These are phyloP conservation scores for Dactylorhiza incarnata DNA, from an alignment of 106 monocot species.

Conservation along the genomic window DNA sequence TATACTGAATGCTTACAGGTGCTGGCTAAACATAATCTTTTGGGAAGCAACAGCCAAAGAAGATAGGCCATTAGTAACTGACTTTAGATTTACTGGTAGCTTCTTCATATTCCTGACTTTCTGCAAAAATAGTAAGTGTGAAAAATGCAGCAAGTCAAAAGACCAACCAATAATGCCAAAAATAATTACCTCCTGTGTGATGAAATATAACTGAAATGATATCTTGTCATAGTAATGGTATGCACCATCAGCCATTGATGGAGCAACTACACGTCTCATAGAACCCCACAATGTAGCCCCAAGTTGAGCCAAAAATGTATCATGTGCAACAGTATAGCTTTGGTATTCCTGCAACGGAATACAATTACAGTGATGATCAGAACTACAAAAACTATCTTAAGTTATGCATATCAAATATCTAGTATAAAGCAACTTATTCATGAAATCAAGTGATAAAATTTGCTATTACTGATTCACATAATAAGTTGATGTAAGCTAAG, in stretches of 20 bases:
- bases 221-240: conserved; percentile 93
- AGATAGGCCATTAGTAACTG: conserved; percentile 62
- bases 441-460: not conserved
- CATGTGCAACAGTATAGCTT: conserved; percentile 92
- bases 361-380: not conserved
- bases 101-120: conserved; percentile 61
- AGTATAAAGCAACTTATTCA: not conserved
- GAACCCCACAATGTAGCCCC: conserved; percentile 87
- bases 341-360: conserved; percentile 36
- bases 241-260: conserved; percentile 76
- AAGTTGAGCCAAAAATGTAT: conserved; percentile 93
- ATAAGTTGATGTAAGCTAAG: not conserved
- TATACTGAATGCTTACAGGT: conserved; percentile 37
- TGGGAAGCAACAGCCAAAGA: conserved; percentile 66
- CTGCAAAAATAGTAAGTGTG: conserved; percentile 34
- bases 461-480: not conserved
- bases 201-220: conserved; percentile 92
- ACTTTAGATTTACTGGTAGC: conserved; percentile 58
- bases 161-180: not conserved
- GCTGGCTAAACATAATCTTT: conserved; percentile 60
- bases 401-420: not conserved
- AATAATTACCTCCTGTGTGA: conserved; percentile 71
- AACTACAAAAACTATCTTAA: not conserved
- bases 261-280: conserved; percentile 86
- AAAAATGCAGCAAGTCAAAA: conserved; percentile 1